Evolutionary conservation across 1,139 yeast species (phyloP).

Genomic region (Yamadazyma mexicana): DNA sequence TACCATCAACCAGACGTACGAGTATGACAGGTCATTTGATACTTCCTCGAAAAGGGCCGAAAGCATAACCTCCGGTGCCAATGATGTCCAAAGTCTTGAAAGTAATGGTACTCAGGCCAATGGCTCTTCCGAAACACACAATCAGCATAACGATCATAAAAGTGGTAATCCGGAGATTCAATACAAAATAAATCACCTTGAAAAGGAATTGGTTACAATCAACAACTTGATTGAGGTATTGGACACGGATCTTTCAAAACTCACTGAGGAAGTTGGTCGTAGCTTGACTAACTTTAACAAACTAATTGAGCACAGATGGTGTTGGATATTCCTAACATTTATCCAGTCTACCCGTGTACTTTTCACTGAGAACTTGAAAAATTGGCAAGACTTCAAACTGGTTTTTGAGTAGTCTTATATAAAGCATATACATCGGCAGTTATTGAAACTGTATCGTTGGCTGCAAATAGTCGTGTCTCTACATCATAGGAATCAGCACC

Average conservation of each 20-base stretch:
- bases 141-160: background rate
- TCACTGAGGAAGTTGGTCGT: slow-evolving; percentile 31
- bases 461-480: slow-evolving; percentile 1
- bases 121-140: too few relatives aligned
- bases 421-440: too few relatives aligned
- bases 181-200: slow-evolving; percentile 32
- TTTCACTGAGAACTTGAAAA: slow-evolving; percentile 37
- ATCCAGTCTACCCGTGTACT: slow-evolving; percentile 37
- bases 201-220: slow-evolving; percentile 42
- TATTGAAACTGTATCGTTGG: too few relatives aligned
- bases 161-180: slow-evolving; percentile 5
- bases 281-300: slow-evolving; percentile 34
- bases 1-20: slow-evolving; percentile 4
- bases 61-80: slow-evolving; percentile 12
- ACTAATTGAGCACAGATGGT: slow-evolving; percentile 44
- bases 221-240: slow-evolving; percentile 43
- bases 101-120: too few relatives aligned
- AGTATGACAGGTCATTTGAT: slow-evolving; percentile 1
- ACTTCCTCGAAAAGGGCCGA: background rate
- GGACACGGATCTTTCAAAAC: slow-evolving; percentile 35
- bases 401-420: slow-evolving; percentile 8
- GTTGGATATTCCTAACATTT: slow-evolving; percentile 37
- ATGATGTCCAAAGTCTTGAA: slow-evolving; percentile 11
- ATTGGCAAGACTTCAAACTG: slow-evolving; percentile 38
- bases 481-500: background rate